Base-by-base conservation (phyloP, 2,329 filamentous ascomycete species). In the Aspergillus proliferans region DNA sequence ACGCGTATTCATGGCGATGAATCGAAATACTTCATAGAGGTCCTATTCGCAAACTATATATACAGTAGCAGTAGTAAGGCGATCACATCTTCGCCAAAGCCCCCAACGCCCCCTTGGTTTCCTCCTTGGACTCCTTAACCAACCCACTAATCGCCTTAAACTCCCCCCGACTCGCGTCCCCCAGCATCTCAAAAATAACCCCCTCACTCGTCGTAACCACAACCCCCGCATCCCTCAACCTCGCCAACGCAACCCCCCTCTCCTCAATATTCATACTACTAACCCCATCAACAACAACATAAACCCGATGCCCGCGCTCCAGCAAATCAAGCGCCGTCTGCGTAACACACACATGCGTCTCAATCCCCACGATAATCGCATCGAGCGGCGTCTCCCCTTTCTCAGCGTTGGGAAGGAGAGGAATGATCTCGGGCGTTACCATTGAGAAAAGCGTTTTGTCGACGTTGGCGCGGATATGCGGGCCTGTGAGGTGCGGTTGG, bases 381-480 rank as follows among this genome's bases (percentile, higher is more conserved):
- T 85, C 79, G 19, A 80, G 72, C 1, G 64, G 64, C 1, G 69
- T 9, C 58, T 42, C 59, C 30, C 53, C 71, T 65, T 52, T 69
- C 60, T 63, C 46, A 3, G 57, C 41, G 38, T 56, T 34, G 9
- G 64, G 58, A 1, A 67, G 51, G 6, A 64, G 59, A 4, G 71
- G 58, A 22, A 76, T 72, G 40, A 95, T 74, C 36, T 84, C 76
- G 0, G 88, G 86, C 2, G 86, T 82, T 66, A 83, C 79, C 91
- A 97, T 97, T 64, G 84, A 88, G 76, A 97, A 97, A 45, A 81
- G 78, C 4, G 88, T 92, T 74, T 97, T 97, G 77, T 97, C 92
- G 58, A 81, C 74, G 61, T 87, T 71, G 36, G 71, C 77, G 28
- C 76, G 75, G 42, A 76, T 64, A 1, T 81, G 79, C 36, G 71